Evolutionary conservation across 2,329 filamentous ascomycete species (phyloP), one percentile per base, ranked within the genome.

Genomic region (Aureobasidium lini): DNA sequence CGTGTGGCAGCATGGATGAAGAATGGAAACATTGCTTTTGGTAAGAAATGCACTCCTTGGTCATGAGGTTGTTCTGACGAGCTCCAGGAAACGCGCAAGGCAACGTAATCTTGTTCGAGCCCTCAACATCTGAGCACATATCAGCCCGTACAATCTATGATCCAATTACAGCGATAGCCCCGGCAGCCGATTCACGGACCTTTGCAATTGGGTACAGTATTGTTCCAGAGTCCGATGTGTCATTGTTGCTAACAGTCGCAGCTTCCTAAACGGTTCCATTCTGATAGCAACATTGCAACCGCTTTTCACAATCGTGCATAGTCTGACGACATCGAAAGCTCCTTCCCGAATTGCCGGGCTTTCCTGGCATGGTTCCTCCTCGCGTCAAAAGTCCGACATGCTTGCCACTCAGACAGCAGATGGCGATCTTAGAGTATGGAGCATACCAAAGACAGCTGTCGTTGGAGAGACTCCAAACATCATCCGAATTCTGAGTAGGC

Each of bases 381-480:
- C 92, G 0, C 90, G 92, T 65, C 92, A 96, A 73, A 96, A 95
- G 75, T 96, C 94, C 0, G 93, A 97, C 69, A 99, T 99, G 94
- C 78, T 99, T 67, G 93, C 93, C 1, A 89, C 91, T 8, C 93
- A 97, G 74, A 94, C 90, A 3, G 83, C 88, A 54, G 92, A 96
- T 69, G 93, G 94, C 18, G 93, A 99, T 69, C 77, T 99, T 47
- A 84, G 92, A 66, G 92, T 99, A 18, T 99, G 94, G 94, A 99
- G 94, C 69, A 88, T 99, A 57, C 85, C 93, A 18, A 99, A 97
- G 73, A 83, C 82, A 61, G 78, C 87, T 71, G 80, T 85, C 71
- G 74, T 82, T 66, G 84, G 96, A 65, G 81, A 87, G 16, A 58
- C 62, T 4, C 92, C 92, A 37, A 93, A 92, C 68, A 88, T 96